phyloP scores from a whole-genome alignment of 2,329 filamentous ascomycete species.

The Tolypocladium cylindrosporum region DNA sequence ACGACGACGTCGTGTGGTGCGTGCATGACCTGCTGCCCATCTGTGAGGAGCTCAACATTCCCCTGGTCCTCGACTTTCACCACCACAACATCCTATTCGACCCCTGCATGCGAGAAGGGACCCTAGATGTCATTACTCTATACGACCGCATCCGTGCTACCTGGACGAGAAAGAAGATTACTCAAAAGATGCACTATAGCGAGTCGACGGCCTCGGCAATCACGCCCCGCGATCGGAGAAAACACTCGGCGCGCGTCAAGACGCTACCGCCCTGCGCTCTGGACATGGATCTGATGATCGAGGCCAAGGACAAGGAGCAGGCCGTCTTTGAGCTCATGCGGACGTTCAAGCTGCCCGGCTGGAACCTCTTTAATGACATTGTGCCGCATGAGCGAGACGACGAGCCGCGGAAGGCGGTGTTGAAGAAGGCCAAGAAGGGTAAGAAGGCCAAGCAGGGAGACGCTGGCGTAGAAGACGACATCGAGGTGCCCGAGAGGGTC shows the following conservation, averaged over 20 bases:
- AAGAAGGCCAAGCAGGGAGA: conserved; percentile 24
- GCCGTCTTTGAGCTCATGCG: conserved; percentile 92
- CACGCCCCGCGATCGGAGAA: conserved; percentile 67
- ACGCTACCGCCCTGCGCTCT: conserved; percentile 72
- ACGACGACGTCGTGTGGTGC: conserved; percentile 89
- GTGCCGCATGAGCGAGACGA: conserved; percentile 68
- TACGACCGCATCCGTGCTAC: conserved; percentile 72
- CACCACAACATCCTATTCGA: conserved; percentile 95
- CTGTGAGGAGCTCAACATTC: conserved; percentile 91
- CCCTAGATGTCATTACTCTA: conserved; percentile 64
- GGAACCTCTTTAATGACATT: conserved; percentile 65
- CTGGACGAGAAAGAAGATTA: conserved; percentile 77
- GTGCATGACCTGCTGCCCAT: conserved; percentile 84
- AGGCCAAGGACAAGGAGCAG: conserved; percentile 97
- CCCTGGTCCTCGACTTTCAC: conserved; percentile 84
- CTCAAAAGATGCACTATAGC: conserved; percentile 94
- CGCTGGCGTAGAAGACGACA: conserved; percentile 24
- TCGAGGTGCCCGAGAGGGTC: conserved; percentile 26
- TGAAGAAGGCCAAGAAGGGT: conserved; percentile 25
- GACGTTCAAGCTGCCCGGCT: conserved; percentile 73
- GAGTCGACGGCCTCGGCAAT: conserved; percentile 58
- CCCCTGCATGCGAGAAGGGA: conserved; percentile 65
- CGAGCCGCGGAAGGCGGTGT: conserved; percentile 45
- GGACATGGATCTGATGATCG: conserved; percentile 96
- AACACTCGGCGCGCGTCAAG: conserved; percentile 72